Evolutionary conservation across 2,329 filamentous ascomycete genomes (phyloP).

Genomic region (Epichloe sylvatica): DNA sequence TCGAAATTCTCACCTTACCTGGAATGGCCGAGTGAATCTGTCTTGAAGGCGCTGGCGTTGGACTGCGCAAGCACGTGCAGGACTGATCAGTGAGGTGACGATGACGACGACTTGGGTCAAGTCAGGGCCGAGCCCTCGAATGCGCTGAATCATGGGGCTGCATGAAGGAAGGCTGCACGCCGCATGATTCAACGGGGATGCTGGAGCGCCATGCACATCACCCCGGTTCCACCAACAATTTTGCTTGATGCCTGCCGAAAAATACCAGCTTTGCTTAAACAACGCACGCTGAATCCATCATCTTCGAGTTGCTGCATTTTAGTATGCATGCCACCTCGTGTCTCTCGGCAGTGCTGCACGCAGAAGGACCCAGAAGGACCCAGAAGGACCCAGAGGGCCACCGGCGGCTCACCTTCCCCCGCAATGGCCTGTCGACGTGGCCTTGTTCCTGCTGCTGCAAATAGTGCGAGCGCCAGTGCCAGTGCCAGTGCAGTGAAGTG

Average conservation of each 20-base stretch:
- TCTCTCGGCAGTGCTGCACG: too few relatives aligned
- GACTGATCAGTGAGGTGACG: not conserved
- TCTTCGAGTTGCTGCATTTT: not conserved
- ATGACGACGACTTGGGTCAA: not conserved
- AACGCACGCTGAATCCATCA: too few relatives aligned
- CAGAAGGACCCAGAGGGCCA: not conserved
- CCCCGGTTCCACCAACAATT: too few relatives aligned
- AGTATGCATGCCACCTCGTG: not conserved
- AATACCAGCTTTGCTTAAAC: not conserved
- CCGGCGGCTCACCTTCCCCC: constrained; percentile 1
- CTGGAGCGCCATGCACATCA: not conserved
- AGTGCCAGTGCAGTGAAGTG: too few relatives aligned
- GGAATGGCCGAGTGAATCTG: too few relatives aligned
- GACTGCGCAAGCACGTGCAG: not conserved
- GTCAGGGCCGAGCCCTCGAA: not conserved
- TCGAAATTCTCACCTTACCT: too few relatives aligned
- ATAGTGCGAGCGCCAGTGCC: not conserved
- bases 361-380: not conserved
- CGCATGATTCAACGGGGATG: not conserved
- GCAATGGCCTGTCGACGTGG: not conserved
- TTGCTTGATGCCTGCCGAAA: not conserved
- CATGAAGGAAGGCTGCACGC: not conserved
- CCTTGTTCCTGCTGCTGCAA: not conserved
- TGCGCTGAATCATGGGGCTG: too few relatives aligned
- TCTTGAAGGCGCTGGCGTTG: not conserved